These are phyloP conservation scores for Elaeagnus macrophylla DNA, from an alignment of 306 rosid species.

Conservation along the genomic window DNA sequence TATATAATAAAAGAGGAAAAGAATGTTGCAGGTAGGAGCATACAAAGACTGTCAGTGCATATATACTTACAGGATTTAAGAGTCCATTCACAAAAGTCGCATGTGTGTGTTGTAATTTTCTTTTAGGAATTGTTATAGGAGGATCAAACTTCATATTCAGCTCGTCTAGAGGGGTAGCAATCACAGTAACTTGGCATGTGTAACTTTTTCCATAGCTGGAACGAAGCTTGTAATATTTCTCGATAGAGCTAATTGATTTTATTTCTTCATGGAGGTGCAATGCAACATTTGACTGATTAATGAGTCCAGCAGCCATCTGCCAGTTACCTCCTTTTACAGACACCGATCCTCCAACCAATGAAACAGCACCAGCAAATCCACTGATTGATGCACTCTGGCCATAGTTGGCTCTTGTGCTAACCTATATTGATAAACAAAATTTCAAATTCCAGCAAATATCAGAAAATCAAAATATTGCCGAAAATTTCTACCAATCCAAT, in stretches of 20 bases:
- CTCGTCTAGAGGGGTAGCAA: slow-evolving; percentile 94
- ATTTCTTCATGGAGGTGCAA: slow-evolving; percentile 75
- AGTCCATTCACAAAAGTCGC: slow-evolving; percentile 82
- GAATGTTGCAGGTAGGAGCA: slow-evolving; percentile 9
- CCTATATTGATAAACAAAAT: slow-evolving; percentile 38
- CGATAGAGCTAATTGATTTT: slow-evolving; percentile 43
- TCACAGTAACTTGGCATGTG: slow-evolving; percentile 60
- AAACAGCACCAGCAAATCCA: slow-evolving; percentile 89
- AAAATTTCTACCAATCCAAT: too few relatives aligned
- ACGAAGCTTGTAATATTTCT: slow-evolving; percentile 61
- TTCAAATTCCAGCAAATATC: slow-evolving; percentile 10
- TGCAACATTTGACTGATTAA: slow-evolving; percentile 44
- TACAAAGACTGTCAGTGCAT: slow-evolving; percentile 1
- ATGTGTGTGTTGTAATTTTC: slow-evolving; percentile 80
- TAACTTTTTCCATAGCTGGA: slow-evolving; percentile 63
- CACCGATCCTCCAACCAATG: slow-evolving; percentile 87
- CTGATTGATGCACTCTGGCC: slow-evolving; percentile 80
- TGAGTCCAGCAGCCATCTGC: slow-evolving; percentile 84
- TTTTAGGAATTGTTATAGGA: slow-evolving; percentile 54
- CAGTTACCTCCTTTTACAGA: slow-evolving; percentile 84
- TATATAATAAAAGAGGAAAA: slow-evolving; percentile 8
- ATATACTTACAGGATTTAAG: slow-evolving; percentile 63
- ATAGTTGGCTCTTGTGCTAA: slow-evolving; percentile 82
- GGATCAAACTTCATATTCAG: slow-evolving; percentile 51
- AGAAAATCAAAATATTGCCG: slow-evolving; percentile 6